Conservation (phyloP, 1,139 yeast genomes). For the Kodamaea fungicola region DNA sequence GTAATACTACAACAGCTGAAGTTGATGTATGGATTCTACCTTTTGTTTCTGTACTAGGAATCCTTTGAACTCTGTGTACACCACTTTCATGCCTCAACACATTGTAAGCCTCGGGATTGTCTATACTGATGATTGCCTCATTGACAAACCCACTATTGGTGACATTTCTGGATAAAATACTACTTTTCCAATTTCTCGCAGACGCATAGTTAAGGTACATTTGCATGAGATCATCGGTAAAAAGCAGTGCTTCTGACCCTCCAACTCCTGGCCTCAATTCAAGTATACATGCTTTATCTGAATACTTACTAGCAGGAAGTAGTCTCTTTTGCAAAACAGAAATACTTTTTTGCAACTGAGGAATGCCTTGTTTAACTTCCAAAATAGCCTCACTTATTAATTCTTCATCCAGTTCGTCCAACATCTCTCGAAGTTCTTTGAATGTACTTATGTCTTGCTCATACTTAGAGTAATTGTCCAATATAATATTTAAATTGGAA, state of each 20-base stretch:
- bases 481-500: constrained; percentile 52
- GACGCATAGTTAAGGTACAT: constrained; percentile 81
- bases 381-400: constrained; percentile 25
- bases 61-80: constrained; percentile 91
- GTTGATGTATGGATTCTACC: constrained; percentile 96
- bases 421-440: constrained; percentile 34
- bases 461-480: constrained; percentile 52
- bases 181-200: constrained; percentile 61
- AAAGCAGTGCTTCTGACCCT: constrained; percentile 88
- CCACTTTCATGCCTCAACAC: constrained; percentile 84
- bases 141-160: constrained; percentile 61
- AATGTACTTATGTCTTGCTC: constrained; percentile 30
- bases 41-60: constrained; percentile 89
- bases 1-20: constrained; percentile 90
- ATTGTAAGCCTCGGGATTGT: constrained; percentile 75
- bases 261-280: constrained; percentile 97
- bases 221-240: constrained; percentile 70
- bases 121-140: constrained; percentile 74
- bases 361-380: constrained; percentile 27
- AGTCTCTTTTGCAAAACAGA: constrained; percentile 52
- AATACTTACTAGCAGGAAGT: constrained; percentile 74
- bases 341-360: constrained; percentile 34
- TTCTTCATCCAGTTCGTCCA: constrained; percentile 31
- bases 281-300: constrained; percentile 72
- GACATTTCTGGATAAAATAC: constrained; percentile 56